Evolutionary conservation across 1,139 yeast genomes (phyloP), one percentile per base, ranked within the genome.

Genomic region (Keqinozyma sinolaborantium): DNA sequence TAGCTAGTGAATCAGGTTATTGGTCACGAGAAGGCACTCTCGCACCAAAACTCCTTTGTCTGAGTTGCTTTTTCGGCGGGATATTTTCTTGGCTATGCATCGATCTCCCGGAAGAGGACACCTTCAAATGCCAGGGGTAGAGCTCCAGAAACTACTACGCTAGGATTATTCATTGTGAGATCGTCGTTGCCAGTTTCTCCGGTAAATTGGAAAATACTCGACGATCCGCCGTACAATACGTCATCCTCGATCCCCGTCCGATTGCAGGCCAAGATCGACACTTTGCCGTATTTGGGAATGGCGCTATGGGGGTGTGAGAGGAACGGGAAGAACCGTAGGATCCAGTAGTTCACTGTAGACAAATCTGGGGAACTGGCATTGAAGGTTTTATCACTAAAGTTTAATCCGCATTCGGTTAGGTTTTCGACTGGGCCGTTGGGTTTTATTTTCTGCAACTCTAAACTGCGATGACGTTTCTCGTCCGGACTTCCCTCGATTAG

Each of bases 201-300:
- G 34, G 62, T 64, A 43, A 81, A 80, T 39, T 71, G 70, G 31
- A 74, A 56, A 5, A 83, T 75, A 9, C 72, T 56, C 4, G 83
- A 73, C 1, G 87, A 72, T 1, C 95, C 95, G 0, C 85, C 94
- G 43, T 83, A 90, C 37, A 79, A 54, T 1, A 81, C 73, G 21
- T 74, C 73, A 27, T 67, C 77, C 53, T 88, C 97, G 25, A 80
- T 62, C 0, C 97, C 97, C 8, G 76, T 61, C 38, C 96, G 60
- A 51, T 88, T 87, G 43, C 85, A 80, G 14, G 78, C 57, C 4
- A 79, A 68, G 23, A 72, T 67, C 1, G 67, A 56, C 6, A 63
- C 62, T 25, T 40, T 50, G 18, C 38, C 38, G 40, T 53, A 48
- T 34, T 54, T 56, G 3, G 56, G 56, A 14, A 48, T 46, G 9